A percentile compares a stretch with the other conserved stretches of the same genome.
These are phyloP conservation scores for Astrothelium subdiscretum DNA, from an alignment of 495 filamentous ascomycete genomes.

Conservation along the genomic window DNA sequence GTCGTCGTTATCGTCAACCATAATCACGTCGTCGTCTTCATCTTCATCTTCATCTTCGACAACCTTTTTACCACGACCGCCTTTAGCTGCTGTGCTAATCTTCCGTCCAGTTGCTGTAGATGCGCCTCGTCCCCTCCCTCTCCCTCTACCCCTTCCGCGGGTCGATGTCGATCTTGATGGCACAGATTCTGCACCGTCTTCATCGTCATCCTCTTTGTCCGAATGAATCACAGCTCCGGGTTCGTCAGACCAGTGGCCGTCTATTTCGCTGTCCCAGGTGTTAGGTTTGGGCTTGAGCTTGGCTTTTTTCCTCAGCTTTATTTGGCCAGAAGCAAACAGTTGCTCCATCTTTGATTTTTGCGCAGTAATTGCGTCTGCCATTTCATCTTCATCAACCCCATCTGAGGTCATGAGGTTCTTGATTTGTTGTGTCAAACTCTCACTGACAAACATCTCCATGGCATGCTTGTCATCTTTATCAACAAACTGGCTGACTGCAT, in stretches of 20 bases:
- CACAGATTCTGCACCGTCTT: constrained; percentile 31
- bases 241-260: constrained; percentile 76
- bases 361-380: constrained; percentile 59
- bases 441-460: constrained; percentile 77
- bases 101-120: constrained; percentile 33
- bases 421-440: constrained; percentile 64
- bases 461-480: constrained; percentile 93
- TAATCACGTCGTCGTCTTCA: constrained; percentile 26
- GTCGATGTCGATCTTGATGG: constrained; percentile 24
- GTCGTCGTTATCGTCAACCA: constrained; percentile 54
- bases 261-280: constrained; percentile 73
- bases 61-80: constrained; percentile 28
- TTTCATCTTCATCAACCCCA: constrained; percentile 54
- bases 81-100: constrained; percentile 25
- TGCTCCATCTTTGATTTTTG: constrained; percentile 60
- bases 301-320: constrained; percentile 45
- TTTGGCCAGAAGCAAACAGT: constrained; percentile 54
- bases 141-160: constrained; percentile 40
- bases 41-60: constrained; percentile 42
- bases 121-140: constrained; percentile 39
- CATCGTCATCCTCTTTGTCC: constrained; percentile 43
- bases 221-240: constrained; percentile 54
- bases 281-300: constrained; percentile 68
- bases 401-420: constrained; percentile 57
- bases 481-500: constrained; percentile 87